phyloP scores from a whole-genome alignment of 176 grass and related monocot species.

The Carex kokanica region DNA sequence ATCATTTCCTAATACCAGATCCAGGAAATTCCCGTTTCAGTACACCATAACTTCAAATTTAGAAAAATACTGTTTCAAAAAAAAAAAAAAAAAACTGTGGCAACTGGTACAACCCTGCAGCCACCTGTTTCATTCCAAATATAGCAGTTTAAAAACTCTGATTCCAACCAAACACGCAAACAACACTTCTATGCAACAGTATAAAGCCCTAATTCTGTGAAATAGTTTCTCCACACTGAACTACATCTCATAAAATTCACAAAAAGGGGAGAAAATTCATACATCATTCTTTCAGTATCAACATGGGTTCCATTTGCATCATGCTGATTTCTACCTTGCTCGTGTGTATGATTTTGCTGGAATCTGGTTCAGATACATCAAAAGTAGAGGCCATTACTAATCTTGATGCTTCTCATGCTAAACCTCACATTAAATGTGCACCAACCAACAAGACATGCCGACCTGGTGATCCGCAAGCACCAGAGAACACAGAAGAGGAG shows the following conservation, averaged over 20 bases:
- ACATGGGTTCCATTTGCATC: constrained; percentile 33
- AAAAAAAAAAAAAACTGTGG: neutral
- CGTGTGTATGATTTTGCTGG: constrained; percentile 33
- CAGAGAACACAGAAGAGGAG: constrained; percentile 71
- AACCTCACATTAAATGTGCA: constrained; percentile 28
- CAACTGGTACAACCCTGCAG: neutral
- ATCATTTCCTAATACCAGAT: neutral
- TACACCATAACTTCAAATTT: neutral
- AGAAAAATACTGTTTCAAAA: neutral
- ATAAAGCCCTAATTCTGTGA: constrained; percentile 12
- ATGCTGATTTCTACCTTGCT: constrained; percentile 32
- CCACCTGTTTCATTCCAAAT: neutral
- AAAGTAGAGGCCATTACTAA: neutral
- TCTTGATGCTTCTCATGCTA: neutral
- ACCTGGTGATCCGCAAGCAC: constrained; percentile 38
- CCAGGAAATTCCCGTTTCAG: neutral
- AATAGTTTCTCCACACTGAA: neutral
- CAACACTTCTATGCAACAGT: neutral
- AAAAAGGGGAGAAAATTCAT: neutral
- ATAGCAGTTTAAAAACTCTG: constrained; percentile 3
- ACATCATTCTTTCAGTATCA: neutral
- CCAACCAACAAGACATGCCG: constrained; percentile 39
- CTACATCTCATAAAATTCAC: neutral
- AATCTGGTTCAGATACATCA: neutral
- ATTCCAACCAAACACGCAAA: constrained; percentile 10